Percentiles rank a stretch among this genome's conserved stretches.
phyloP scores from a whole-genome alignment of 1,284 basidiomycete genomes.

The Naganishia liquefaciens region DNA sequence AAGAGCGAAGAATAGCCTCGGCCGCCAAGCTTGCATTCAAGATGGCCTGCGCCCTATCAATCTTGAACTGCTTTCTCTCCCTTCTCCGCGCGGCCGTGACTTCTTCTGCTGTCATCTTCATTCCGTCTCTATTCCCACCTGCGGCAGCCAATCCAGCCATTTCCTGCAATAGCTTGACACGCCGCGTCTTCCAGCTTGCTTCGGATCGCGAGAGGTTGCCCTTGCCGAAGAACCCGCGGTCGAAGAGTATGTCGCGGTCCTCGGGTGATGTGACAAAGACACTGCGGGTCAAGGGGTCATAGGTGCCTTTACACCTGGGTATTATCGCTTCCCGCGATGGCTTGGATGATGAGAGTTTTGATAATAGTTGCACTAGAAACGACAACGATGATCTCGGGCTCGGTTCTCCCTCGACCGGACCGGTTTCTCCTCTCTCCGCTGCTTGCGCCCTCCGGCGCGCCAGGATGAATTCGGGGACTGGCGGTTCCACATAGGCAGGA shows the following conservation, averaged over 20 bases:
- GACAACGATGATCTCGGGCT: slow-evolving; percentile 13
- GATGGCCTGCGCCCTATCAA: slow-evolving; percentile 64
- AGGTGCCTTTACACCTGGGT: slow-evolving; percentile 58
- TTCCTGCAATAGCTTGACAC: slow-evolving; percentile 63
- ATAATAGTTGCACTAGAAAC: slow-evolving; percentile 10
- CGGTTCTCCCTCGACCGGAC: neutral
- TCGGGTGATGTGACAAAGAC: slow-evolving; percentile 72
- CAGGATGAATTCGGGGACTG: slow-evolving; percentile 20
- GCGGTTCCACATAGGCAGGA: slow-evolving; percentile 33
- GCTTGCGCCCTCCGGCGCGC: slow-evolving; percentile 23
- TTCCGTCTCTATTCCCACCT: slow-evolving; percentile 3
- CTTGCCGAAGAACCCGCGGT: slow-evolving; percentile 94
- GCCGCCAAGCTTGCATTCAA: slow-evolving; percentile 53
- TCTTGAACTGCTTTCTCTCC: slow-evolving; percentile 85
- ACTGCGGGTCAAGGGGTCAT: slow-evolving; percentile 71
- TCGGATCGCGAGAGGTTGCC: slow-evolving; percentile 91
- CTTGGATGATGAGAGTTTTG: slow-evolving; percentile 10
- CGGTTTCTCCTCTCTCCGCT: slow-evolving; percentile 7
- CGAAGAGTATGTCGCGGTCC: slow-evolving; percentile 75
- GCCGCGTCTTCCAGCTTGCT: slow-evolving; percentile 83
- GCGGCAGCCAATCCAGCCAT: slow-evolving; percentile 19
- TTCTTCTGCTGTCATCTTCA: slow-evolving; percentile 64
- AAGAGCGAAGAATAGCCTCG: slow-evolving; percentile 48
- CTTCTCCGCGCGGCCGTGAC: slow-evolving; percentile 77
- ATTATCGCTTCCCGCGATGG: slow-evolving; percentile 31